phyloP scores from a whole-genome alignment of 2,329 filamentous ascomycete genomes.

The Capronia epimyces region DNA sequence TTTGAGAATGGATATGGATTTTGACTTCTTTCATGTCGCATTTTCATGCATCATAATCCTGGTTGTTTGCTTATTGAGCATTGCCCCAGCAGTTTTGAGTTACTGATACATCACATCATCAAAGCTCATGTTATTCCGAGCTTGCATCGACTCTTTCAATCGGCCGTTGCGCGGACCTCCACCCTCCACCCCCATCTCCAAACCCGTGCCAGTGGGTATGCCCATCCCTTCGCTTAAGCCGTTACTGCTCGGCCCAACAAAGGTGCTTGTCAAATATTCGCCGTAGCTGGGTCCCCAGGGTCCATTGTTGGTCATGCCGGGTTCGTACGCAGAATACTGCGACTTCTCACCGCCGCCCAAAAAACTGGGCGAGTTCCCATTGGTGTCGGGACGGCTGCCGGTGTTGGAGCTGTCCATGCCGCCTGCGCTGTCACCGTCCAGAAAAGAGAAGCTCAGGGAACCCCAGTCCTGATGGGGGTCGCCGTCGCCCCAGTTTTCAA shows the following conservation, averaged over 20 bases:
- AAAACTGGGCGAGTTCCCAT: slow-evolving; percentile 16
- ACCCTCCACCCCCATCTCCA: neutral
- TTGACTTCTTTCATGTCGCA: too few relatives aligned
- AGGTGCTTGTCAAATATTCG: neutral
- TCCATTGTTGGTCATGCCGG: neutral
- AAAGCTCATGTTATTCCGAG: neutral
- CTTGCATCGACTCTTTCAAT: neutral
- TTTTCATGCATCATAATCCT: neutral
- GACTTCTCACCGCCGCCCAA: neutral
- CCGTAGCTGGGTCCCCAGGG: neutral
- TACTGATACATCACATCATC: neutral
- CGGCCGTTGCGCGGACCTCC: neutral
- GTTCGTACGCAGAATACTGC: slow-evolving; percentile 6
- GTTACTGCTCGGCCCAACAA: neutral
- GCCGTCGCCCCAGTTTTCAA: slow-evolving; percentile 53
- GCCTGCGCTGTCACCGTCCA: slow-evolving; percentile 12
- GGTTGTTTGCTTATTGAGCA: too few relatives aligned
- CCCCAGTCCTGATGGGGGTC: slow-evolving; percentile 27
- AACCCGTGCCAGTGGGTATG: neutral
- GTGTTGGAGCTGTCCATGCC: neutral
- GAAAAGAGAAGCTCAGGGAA: slow-evolving; percentile 21
- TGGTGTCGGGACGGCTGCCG: slow-evolving; percentile 5
- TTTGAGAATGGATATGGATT: too few relatives aligned
- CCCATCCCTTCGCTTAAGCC: neutral
- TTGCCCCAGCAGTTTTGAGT: neutral